Base-by-base conservation (phyloP, 2,329 filamentous ascomycete species). In the Myriosclerotinia curreyana region DNA sequence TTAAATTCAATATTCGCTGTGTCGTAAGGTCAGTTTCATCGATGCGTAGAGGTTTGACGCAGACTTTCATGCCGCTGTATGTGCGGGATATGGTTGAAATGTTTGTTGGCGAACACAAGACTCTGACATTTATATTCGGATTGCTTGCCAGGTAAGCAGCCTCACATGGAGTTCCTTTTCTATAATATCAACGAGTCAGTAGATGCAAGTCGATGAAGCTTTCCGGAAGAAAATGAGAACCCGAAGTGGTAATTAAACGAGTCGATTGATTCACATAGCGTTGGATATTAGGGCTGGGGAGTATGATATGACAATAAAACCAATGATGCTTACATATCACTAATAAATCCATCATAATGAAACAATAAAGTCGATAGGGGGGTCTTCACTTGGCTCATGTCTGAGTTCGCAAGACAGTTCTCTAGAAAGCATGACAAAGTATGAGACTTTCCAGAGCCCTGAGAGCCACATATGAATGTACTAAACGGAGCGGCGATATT, bases 361-460 rank as follows among this genome's bases (percentile, higher is more conserved):
- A 86, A 84, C 0, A 86, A 79, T 0, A 87, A 68, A 0, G 79
- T 83, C 0, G 82, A 77, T 0, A 86, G 74, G 1, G 83, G 82
- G 3, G 75, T 74, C 0, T 76, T 71, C 0, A 86, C 71, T 3
- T 72, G 73, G 0, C 80, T 81, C 1, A 81, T 71, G 2, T 74
- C 66, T 0, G 70, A 74, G 0, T 68, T 59, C 0, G 79, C 66
- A 1, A 82, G 72, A 54, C 76, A 79, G 64, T 79, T 81, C 64
- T 77, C 84, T 0, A 87, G 75, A 55, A 88, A 75, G 68, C 81
- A 85, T 0, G 83, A 81, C 2, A 86, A 75, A 0, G 84, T 86
- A 64, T 88, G 83, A 25, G 80, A 83, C 69, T 88, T 88, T 0
- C 86, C 86, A 50, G 80, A 82, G 0, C 85, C 86, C 69, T 88